Base-by-base conservation (phyloP, 1,284 basidiomycete species). In the Rhodotorula sp. region DNA sequence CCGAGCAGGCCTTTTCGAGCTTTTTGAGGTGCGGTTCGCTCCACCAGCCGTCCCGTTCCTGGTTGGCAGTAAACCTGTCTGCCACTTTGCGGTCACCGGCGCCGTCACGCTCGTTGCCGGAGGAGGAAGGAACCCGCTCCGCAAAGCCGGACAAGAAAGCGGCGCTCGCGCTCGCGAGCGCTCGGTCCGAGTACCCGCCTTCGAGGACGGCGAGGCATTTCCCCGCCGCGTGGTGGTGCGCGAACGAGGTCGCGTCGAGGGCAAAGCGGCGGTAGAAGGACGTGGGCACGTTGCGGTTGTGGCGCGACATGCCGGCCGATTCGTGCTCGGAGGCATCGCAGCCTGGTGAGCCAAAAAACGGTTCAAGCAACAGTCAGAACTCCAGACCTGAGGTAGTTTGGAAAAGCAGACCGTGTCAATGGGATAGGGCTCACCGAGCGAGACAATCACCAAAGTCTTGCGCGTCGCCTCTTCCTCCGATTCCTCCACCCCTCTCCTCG, bases 291-390 rank as follows among this genome's bases (percentile, higher is more conserved):
- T 90, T 89, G n/a, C 93, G 89, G 61, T 88, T 86, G 80, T 98
- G 96, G 14, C 96, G 85, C 59, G 92, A 93, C 96, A 99, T 99
- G 10, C 89, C 90, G 6, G 87, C 84, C 75, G 91, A 89, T 80
- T 99, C 95, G 80, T 97, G 92, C 78, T 94, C 90, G 71, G 90
- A 92, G 0, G 94, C 95, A 77, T 98, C 96, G 82, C 98, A 94
- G 3, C 96, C 96, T 72, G 83, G 81, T 49, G 82, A 78, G 61
- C 4, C 34, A 6, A 3, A 39, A 5, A 39, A 5, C 34, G 34
- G 4, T 39, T 10, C 34, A 10, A 83, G 68, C n/a, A 79, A 65
- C 74, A 31, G 34, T 46, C 10, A 26, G n/a, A 48, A 7, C 7
- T 29, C 26, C 10, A n/a, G 29, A 29, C 64, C 16, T 12, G 34